phyloP scores from a whole-genome alignment of 345 rosid genomes.

The Gynandropsis gynandra region DNA sequence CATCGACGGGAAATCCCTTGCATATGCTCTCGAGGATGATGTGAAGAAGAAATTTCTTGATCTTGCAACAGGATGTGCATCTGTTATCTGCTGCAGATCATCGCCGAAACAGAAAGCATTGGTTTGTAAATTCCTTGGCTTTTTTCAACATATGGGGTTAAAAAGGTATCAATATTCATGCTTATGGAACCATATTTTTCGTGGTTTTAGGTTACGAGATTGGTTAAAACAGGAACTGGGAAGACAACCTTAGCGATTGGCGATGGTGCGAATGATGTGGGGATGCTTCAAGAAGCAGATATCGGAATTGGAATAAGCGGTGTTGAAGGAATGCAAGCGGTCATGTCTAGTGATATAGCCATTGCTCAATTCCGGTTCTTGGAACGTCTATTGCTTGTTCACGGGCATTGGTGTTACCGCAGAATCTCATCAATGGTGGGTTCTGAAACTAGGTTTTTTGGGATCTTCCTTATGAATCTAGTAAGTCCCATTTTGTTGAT shows the following conservation, averaged over 20 bases:
- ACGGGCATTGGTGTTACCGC: conserved; percentile 98
- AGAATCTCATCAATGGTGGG: conserved; percentile 90
- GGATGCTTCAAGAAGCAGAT: conserved; percentile 99
- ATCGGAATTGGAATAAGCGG: conserved; percentile 96
- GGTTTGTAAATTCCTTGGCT: conserved; percentile 14
- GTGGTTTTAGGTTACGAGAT: conserved; percentile 70
- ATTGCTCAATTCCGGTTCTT: conserved; percentile 82
- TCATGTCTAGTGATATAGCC: conserved; percentile 94
- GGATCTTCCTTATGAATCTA: too few species aligned
- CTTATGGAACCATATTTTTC: not conserved
- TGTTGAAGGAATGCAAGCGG: conserved; percentile 99
- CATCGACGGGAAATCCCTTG: conserved; percentile 80
- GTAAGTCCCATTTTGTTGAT: conserved; percentile 10
- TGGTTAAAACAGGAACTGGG: conserved; percentile 80
- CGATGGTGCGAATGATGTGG: conserved; percentile 98
- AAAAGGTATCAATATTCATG: not conserved
- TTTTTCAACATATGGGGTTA: not conserved
- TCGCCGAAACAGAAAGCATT: conserved; percentile 96
- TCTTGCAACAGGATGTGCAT: conserved; percentile 81
- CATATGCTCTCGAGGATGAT: conserved; percentile 72
- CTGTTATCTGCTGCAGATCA: conserved; percentile 93
- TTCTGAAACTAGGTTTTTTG: too few species aligned
- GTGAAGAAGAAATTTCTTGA: conserved; percentile 67
- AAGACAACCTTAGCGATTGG: conserved; percentile 85
- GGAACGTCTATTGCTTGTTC: conserved; percentile 88